Conservation (phyloP, 2,329 filamentous ascomycete genomes). For the Pseudogymnoascus sp. region DNA sequence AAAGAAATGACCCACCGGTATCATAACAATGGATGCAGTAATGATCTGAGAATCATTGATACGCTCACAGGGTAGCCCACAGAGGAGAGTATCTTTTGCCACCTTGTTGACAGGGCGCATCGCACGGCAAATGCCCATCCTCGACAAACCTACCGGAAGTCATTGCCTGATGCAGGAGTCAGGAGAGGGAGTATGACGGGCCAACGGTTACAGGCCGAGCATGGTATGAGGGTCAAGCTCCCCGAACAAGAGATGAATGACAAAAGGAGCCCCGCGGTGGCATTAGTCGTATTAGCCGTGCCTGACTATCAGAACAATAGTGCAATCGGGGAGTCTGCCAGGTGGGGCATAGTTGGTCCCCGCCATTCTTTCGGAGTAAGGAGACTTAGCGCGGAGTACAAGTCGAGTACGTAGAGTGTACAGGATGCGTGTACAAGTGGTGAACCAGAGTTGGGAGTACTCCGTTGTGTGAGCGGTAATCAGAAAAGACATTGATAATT, state of each 20-base stretch:
- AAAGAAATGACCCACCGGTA: not conserved
- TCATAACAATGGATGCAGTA: not conserved
- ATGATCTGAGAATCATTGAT: not conserved
- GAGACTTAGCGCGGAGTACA: not conserved
- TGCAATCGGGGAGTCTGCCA: not conserved
- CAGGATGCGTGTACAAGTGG: not conserved
- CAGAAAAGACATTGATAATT: not conserved
- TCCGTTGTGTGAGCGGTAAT: not conserved
- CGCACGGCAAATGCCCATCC: not conserved
- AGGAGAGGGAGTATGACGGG: not conserved
- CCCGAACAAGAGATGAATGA: not conserved
- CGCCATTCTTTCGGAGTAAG: not conserved
- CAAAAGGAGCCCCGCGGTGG: not conserved
- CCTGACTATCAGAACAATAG: constrained; percentile 1
- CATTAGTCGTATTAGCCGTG: not conserved
- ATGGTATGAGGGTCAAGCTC: not conserved
- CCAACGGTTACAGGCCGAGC: constrained; percentile 2
- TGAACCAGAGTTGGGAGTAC: not conserved
- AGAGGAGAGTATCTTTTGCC: not conserved
- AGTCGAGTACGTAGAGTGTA: not conserved
- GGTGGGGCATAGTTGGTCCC: not conserved
- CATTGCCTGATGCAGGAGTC: not conserved
- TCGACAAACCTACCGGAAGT: not conserved
- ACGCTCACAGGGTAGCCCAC: not conserved
- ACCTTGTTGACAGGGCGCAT: not conserved